These are phyloP conservation scores for Pythium angustatum DNA, from an alignment of 352 stramenopile genomes.

Conservation along the genomic window DNA sequence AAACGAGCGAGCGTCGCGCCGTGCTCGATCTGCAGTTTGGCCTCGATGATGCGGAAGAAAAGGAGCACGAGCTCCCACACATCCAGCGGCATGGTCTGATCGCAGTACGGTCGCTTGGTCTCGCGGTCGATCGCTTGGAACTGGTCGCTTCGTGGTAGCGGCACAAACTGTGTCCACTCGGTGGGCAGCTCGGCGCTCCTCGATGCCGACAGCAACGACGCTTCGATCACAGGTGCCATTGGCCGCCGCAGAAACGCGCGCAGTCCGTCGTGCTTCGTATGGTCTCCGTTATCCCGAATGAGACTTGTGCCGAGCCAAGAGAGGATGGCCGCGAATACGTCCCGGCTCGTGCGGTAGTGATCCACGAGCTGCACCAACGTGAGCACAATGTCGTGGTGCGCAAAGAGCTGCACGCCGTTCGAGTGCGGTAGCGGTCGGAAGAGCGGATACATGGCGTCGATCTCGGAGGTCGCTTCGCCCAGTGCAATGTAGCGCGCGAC, in stretches of 20 bases:
- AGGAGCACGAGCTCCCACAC: neutral
- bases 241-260: neutral
- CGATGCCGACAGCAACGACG: neutral
- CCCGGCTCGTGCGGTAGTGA: neutral
- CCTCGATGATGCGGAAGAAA: conserved; percentile 3
- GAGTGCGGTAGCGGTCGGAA: neutral
- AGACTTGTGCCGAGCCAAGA: neutral
- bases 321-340: neutral
- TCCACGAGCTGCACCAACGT: conserved; percentile 1
- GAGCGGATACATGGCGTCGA: neutral
- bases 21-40: neutral
- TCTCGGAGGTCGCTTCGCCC: neutral
- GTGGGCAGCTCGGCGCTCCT: neutral
- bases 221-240: neutral
- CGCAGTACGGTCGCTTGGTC: neutral
- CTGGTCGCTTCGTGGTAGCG: neutral
- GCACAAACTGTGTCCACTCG: neutral
- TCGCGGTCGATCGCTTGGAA: neutral
- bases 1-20: neutral
- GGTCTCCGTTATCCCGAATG: neutral
- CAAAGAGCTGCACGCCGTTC: neutral
- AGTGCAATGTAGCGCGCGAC: neutral
- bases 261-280: neutral
- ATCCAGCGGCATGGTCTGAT: neutral
- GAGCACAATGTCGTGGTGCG: conserved; percentile 1